Percentiles rank a stretch among this genome's conserved stretches.
phyloP scores from a whole-genome alignment of 2,329 filamentous ascomycete genomes.

The Aspergillus intermedius region DNA sequence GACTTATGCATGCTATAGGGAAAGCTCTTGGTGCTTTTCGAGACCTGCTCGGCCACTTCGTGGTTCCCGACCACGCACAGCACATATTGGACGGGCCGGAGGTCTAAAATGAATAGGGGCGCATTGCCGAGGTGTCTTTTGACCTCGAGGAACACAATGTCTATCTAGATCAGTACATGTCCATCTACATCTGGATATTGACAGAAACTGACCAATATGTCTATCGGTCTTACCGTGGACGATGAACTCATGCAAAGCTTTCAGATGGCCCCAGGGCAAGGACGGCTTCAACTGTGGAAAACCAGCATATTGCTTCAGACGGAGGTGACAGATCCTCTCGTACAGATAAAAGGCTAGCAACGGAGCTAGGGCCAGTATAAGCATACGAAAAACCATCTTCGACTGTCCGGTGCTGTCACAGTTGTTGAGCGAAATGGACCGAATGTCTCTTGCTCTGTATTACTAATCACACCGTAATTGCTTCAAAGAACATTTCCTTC shows the following conservation, averaged over 20 bases:
- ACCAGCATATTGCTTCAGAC: too few relatives aligned
- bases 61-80: constrained; percentile 10
- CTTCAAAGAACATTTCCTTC: too few relatives aligned
- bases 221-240: constrained; percentile 1
- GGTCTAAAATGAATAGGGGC: constrained; percentile 7
- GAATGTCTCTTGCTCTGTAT: too few relatives aligned
- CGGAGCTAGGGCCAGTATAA: too few relatives aligned
- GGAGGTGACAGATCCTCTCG: too few relatives aligned
- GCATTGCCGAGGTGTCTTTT: constrained; percentile 3
- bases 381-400: too few relatives aligned
- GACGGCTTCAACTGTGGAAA: too few relatives aligned
- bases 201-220: constrained; percentile 4
- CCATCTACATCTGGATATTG: background rate
- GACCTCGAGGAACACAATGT: background rate
- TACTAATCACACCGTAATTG: too few relatives aligned
- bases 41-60: constrained; percentile 14
- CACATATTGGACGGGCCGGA: constrained; percentile 5
- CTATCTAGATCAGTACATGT: background rate
- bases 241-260: constrained; percentile 5
- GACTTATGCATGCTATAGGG: constrained; percentile 13
- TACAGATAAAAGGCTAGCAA: too few relatives aligned
- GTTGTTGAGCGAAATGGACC: too few relatives aligned
- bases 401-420: too few relatives aligned
- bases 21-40: constrained; percentile 8
- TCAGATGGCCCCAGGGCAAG: constrained; percentile 10